Evolutionary conservation across 2,329 filamentous ascomycete genomes (phyloP), one percentile per base, ranked within the genome.

Genomic region (Phialemonium atrogriseum): DNA sequence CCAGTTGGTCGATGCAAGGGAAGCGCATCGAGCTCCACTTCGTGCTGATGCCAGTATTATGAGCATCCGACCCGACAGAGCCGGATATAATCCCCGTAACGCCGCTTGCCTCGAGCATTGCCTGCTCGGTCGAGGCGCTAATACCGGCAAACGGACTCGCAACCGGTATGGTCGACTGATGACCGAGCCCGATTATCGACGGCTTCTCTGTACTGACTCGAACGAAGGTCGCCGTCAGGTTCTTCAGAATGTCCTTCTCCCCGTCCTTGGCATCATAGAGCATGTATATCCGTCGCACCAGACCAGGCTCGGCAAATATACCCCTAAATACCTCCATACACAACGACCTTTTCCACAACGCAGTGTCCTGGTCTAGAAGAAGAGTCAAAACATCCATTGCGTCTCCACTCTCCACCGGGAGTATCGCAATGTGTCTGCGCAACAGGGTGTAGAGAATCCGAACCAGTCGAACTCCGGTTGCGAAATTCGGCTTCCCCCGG

Each of bases 321-420:
- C 82, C 81, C 34, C 84, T 75, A 46, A 95, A 85, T 0, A 95
- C 75, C 51, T 98, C 91, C 73, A 98, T 84, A 40, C 86, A 93
- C 5, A 96, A 58, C 1, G 85, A 80, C 36, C 89, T 72, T 54
- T 89, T 95, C 91, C 93, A 98, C 5, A 78, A 50, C 0, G 77
- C 68, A 3, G 80, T 77, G 41, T 96, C 91, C 30, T 88, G 84
- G 48, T 98, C 91, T 10, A 96, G 68, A 40, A 94, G 72, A 41
- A 93, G 83, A 3, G 84, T 93, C 25, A 96, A 60, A 14, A 93
- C 70, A 10, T 82, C 78, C 12, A 96, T 62, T 1, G 84, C 82
- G 48, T 89, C 83, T 30, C 88, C 84, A 38, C 86, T 88, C 55
- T 96, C 87, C 5, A 73, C 67, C 3, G 80, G 70, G 30, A 96